Base-by-base conservation (phyloP, 2,329 filamentous ascomycete genomes). In the Fusarium mangiferae region DNA sequence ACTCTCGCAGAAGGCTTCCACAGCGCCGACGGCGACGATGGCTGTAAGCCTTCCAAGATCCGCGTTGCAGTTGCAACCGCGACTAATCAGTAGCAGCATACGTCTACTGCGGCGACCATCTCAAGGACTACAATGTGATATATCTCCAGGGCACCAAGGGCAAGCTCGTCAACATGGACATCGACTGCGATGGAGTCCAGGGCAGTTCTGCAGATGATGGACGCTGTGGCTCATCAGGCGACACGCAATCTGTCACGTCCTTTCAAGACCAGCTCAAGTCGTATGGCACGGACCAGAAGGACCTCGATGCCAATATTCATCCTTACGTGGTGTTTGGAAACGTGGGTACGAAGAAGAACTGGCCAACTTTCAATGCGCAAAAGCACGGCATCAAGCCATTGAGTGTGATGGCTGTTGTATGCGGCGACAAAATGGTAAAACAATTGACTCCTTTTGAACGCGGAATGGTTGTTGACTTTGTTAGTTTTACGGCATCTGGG, bases 401-500 rank as follows among this genome's bases (percentile, higher is more conserved):
- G 68, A 87, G 86, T 66, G 81, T 90, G 17, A 87, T 90, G 78
- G 88, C 87, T 4, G 86, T 90, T 7, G 86, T 90, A 28, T 90
- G 88, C 74, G 82, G 82, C 48, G 80, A 84, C 55, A 82, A 87
- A 74, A 78, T 89, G 78, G 84, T 85, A 77, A 46, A 72, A 49
- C 4, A 33, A 30, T 13, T 6, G 3, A 2, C 4, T 22, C 24
- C 17, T 10, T 11, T 20, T 15, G 3, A 26, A 5, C 6, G 20
- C 26, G 2, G 3, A 35, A 20, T 5, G 5, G 11, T 11, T 18
- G 9, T 5, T 61, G n/a, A 70, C 30, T 3, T 17, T 46, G 12
- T 2, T 56, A 87, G 85, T 82, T 86, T 71, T 91, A 91, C 75
- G 89, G 88, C 17, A 81, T 91, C 56, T 91, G 88, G 89, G 90